Base-by-base conservation (phyloP, 192 early-diverging fungal species). In the Rhizophagus sp. region DNA sequence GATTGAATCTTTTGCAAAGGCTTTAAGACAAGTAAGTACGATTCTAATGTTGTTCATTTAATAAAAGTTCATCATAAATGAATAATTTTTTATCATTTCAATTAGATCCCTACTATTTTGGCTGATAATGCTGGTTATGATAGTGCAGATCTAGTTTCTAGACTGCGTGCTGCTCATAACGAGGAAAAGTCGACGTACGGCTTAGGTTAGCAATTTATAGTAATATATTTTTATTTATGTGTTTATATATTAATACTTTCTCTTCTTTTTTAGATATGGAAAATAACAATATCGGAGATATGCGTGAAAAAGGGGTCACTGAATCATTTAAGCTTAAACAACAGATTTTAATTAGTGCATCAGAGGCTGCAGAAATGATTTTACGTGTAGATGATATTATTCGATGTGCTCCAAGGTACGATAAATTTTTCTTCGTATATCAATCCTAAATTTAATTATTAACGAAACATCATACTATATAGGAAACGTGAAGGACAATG, bases 101-200 rank as follows among this genome's bases (percentile, higher is more conserved):
- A 10, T n/a, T 92, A 98, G 90, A 95, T 99, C 84, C 98, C 98
- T 17, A 98, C 96, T 7, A 99, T 98, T 80, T 83, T 99, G 73
- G 96, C 97, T 11, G 97, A 98, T 82, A 99, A 99, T 73, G 98
- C 95, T 62, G 98, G 97, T 73, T 96, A 95, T 79, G 98, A 99
- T 83, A 95, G 93, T 73, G 91, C 95, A 13, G 97, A 98, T 81
- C 88, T 99, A 64, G 97, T 98, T 22, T 89, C 97, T 63, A 91
- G 91, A 85, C 90, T 99, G 76, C 92, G 97, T 50, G 98, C 98
- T 24, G 92, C 95, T 30, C 98, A 99, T 84, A 92, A 97, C 83
- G 93, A 95, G 27, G 96, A 93, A 19, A 86, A 96, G 67, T 82
- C 79, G 5, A 91, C 90, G 2, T 86, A 85, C 67, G 98, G 98